Conservation (phyloP, 2,329 filamentous ascomycete genomes). For the Xylariaceae sp. region DNA sequence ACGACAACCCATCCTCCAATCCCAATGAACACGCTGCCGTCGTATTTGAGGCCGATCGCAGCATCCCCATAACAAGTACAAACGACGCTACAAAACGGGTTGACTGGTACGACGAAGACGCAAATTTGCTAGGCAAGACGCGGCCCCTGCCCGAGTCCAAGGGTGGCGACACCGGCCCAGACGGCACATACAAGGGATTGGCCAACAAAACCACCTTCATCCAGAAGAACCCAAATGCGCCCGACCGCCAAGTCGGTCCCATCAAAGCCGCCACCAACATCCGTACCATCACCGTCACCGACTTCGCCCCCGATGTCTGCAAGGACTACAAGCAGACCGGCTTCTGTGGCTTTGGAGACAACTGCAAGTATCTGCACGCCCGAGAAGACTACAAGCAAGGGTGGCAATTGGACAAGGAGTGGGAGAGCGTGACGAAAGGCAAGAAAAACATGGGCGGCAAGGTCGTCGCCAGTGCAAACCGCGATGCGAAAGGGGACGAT, state of each 20-base stretch:
- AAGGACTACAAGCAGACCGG: conserved; percentile 89
- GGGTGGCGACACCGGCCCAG: conserved; percentile 26
- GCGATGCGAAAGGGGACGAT: conserved; percentile 37
- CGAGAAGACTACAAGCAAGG: conserved; percentile 81
- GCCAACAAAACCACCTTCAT: conserved; percentile 73
- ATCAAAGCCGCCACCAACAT: conserved; percentile 87
- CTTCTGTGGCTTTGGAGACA: conserved; percentile 67
- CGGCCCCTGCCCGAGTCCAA: conserved; percentile 34
- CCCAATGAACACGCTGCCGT: conserved; percentile 45
- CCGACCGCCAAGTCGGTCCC: conserved; percentile 69
- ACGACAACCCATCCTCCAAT: conserved; percentile 34
- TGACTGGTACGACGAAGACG: conserved; percentile 84
- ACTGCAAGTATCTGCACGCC: conserved; percentile 76
- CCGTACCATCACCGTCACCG: conserved; percentile 82
- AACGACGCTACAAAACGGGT: conserved; percentile 88
- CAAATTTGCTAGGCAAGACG: conserved; percentile 57
- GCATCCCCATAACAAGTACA: conserved; percentile 57
- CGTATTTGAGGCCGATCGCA: conserved; percentile 58
- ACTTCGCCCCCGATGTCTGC: conserved; percentile 90
- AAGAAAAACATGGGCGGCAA: conserved; percentile 61
- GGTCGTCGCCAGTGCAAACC: conserved; percentile 56
- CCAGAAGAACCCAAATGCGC: conserved; percentile 73
- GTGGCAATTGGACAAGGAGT: conserved; percentile 92
- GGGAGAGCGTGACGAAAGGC: conserved; percentile 79
- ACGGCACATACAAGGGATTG: conserved; percentile 74